Conservation (phyloP, 2,329 filamentous ascomycete genomes). For the Bipolaris oryzae region DNA sequence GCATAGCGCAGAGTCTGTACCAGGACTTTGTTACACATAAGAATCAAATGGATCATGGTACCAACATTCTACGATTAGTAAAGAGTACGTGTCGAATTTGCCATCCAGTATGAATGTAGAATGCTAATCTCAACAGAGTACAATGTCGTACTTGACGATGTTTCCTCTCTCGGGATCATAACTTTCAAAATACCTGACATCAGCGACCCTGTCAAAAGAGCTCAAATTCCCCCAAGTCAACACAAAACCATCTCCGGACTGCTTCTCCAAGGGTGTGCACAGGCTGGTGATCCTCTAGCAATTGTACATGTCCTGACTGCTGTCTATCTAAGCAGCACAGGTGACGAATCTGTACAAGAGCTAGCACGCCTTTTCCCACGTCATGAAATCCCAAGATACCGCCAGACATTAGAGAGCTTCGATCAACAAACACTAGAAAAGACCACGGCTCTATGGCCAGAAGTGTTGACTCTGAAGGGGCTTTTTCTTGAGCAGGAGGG, state of each 20-base stretch:
- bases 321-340: slow-evolving; percentile 25
- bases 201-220: slow-evolving; percentile 23
- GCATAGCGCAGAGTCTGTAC: slow-evolving; percentile 32
- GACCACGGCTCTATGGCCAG: slow-evolving; percentile 20
- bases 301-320: slow-evolving; percentile 39
- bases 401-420: slow-evolving; percentile 27
- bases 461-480: slow-evolving; percentile 39
- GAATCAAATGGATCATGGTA: slow-evolving; percentile 24
- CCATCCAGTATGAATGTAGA: background rate
- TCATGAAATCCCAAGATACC: slow-evolving; percentile 27
- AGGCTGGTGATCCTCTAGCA: slow-evolving; percentile 35
- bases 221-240: slow-evolving; percentile 32
- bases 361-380: slow-evolving; percentile 26
- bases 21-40: slow-evolving; percentile 32
- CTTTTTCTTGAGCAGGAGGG: slow-evolving; percentile 39
- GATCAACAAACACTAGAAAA: slow-evolving; percentile 19
- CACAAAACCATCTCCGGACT: slow-evolving; percentile 25
- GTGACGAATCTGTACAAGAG: slow-evolving; percentile 16
- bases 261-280: slow-evolving; percentile 38
- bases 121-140: slow-evolving; percentile 32
- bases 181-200: slow-evolving; percentile 35
- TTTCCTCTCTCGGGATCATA: slow-evolving; percentile 35
- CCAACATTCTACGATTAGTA: slow-evolving; percentile 25
- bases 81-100: slow-evolving; percentile 24
- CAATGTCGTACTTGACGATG: slow-evolving; percentile 26